A percentile compares a stretch with the other conserved stretches of the same genome.
phyloP scores from a whole-genome alignment of 2,329 filamentous ascomycete species.

The Thelonectria discophora region DNA sequence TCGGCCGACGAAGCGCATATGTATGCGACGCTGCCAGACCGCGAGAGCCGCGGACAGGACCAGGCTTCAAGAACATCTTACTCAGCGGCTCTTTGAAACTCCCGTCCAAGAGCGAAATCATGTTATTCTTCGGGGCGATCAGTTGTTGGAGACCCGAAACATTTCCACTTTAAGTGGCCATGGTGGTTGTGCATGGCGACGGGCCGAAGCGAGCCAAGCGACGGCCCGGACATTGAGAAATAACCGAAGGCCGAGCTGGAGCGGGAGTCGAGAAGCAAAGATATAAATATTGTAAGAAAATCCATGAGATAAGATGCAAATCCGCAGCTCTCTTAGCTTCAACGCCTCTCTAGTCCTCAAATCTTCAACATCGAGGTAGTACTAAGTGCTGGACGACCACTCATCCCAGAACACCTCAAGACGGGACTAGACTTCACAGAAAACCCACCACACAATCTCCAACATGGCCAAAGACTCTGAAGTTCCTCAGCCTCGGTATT shows the following conservation, averaged over 20 bases:
- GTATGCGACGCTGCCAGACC: neutral
- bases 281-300: neutral
- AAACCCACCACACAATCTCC: neutral
- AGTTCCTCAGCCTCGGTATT: constrained; percentile 24
- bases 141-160: constrained; percentile 1
- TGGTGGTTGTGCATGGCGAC: constrained; percentile 6
- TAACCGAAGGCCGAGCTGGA: constrained; percentile 25
- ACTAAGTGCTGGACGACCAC: too few relatives aligned
- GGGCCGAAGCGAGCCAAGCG: constrained; percentile 30
- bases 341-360: neutral
- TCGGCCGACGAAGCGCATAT: neutral
- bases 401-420: neutral
- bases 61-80: neutral
- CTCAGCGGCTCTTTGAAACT: neutral
- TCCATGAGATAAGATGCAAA: neutral
- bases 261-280: neutral
- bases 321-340: neutral
- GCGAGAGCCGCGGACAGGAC: neutral
- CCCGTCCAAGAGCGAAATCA: neutral
- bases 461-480: constrained; percentile 26
- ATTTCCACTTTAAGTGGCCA: neutral
- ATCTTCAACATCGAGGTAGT: neutral
- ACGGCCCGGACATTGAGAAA: constrained; percentile 16
- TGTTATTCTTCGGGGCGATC: neutral
- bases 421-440: neutral